Conservation (phyloP, 306 rosid genomes). For the Pyrus bretschneideri region DNA sequence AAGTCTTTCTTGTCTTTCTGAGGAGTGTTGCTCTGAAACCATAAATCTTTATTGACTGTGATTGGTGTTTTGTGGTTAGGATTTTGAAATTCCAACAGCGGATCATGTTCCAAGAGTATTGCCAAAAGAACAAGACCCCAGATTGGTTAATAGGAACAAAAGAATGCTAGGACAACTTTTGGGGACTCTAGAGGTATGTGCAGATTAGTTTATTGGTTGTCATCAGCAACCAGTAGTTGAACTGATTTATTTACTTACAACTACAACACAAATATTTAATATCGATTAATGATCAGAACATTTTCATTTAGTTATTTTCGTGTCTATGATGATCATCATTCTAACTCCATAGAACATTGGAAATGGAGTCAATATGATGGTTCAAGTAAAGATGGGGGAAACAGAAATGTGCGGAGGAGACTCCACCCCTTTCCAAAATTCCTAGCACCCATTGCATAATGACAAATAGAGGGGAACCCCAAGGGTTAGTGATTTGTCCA, state of each 20-base stretch:
- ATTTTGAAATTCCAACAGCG: slow-evolving; percentile 47
- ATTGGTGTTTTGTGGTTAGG: slow-evolving; percentile 31
- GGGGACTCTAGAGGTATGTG: slow-evolving; percentile 85
- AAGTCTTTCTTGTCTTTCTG: not conserved
- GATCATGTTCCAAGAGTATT: slow-evolving; percentile 77
- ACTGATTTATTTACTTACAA: not conserved
- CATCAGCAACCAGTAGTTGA: not conserved
- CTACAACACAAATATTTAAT: not conserved
- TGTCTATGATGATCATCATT: no score
- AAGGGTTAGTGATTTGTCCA: no score
- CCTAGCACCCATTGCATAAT: no score
- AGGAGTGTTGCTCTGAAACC: not conserved
- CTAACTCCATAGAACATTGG: no score
- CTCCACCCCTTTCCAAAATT: no score
- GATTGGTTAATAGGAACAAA: slow-evolving; percentile 80
- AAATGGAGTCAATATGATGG: no score
- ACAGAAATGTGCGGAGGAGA: no score
- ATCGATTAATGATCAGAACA: not conserved
- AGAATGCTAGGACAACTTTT: slow-evolving; percentile 96
- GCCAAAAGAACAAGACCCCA: slow-evolving; percentile 91
- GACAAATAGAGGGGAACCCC: no score
- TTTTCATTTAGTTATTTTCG: not conserved
- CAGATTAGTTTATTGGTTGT: slow-evolving; percentile 3
- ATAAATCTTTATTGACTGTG: slow-evolving; percentile 4
- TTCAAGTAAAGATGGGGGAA: no score